phyloP scores from a whole-genome alignment of 257 asterid species.

The Lycium ferocissimum region DNA sequence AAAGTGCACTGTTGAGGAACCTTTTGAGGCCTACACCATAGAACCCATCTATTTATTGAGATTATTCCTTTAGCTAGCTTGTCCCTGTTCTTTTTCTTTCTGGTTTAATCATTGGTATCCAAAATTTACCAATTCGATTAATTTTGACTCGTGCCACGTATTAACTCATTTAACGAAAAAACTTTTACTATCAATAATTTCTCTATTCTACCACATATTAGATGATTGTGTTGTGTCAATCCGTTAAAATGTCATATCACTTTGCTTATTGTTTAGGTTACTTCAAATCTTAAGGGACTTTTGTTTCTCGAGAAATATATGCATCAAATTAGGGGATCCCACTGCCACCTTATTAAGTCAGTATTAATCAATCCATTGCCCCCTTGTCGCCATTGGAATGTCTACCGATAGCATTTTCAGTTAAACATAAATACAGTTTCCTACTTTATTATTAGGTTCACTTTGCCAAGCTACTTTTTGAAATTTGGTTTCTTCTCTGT shows the following conservation, averaged over 20 bases:
- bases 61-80: not conserved
- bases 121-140: not conserved
- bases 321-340: constrained; percentile 28
- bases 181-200: not conserved
- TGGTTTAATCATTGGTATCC: not conserved
- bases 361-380: not conserved
- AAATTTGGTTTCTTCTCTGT: not conserved
- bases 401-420: not conserved
- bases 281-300: not conserved
- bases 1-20: not conserved
- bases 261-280: constrained; percentile 25
- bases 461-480: not conserved
- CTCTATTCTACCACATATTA: not conserved
- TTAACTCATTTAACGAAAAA: not conserved
- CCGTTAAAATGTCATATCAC: constrained; percentile 23
- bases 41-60: not conserved
- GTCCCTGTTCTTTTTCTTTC: not conserved
- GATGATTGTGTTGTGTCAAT: constrained; percentile 23
- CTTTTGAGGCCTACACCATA: not conserved
- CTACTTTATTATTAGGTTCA: not conserved
- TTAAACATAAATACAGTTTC: not conserved
- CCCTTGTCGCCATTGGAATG: not conserved
- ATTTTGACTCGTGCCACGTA: not conserved
- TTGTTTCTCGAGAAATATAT: not conserved
- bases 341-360: not conserved